phyloP scores from a whole-genome alignment of 805 yeast species.

The Cephaloascus fragrans region DNA sequence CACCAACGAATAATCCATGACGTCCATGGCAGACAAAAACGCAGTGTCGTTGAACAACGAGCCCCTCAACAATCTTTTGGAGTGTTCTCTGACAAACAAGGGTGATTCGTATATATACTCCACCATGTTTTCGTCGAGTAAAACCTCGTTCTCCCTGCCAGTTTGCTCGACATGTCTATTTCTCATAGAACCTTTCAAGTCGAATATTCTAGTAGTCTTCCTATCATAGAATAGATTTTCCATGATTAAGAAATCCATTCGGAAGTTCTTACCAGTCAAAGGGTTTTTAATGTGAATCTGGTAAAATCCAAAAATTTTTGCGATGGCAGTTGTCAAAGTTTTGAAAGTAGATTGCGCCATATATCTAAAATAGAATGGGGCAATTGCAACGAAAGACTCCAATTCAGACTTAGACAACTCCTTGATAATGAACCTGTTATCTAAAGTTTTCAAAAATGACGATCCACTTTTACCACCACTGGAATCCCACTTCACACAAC shows the following conservation, averaged over 20 bases:
- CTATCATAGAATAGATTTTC: conserved; percentile 86
- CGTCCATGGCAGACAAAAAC: conserved; percentile 92
- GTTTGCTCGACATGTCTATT: conserved; percentile 95
- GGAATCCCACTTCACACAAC: conserved; percentile 94
- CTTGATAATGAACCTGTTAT: conserved; percentile 81
- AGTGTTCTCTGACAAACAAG: conserved; percentile 84
- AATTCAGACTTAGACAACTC: conserved; percentile 82
- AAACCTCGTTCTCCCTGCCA: conserved; percentile 88
- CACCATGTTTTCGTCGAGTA: conserved; percentile 95
- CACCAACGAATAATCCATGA: conserved; percentile 95
- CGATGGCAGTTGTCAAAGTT: conserved; percentile 88
- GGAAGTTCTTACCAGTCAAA: conserved; percentile 62
- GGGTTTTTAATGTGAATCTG: conserved; percentile 85
- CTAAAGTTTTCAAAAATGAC: conserved; percentile 84
- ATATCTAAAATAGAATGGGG: conserved; percentile 93
- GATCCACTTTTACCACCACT: conserved; percentile 97
- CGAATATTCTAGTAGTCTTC: conserved; percentile 80
- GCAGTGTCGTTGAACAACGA: conserved; percentile 93
- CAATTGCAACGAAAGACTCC: conserved; percentile 90
- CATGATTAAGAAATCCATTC: conserved; percentile 90
- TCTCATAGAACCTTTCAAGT: conserved; percentile 95
- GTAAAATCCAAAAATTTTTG: conserved; percentile 91
- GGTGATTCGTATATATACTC: conserved; percentile 97
- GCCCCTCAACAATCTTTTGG: conserved; percentile 75
- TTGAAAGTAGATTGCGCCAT: conserved; percentile 93